Evolutionary conservation across 2,329 filamentous ascomycete genomes (phyloP).

Genomic region (Purpureocillium lavendulum): DNA sequence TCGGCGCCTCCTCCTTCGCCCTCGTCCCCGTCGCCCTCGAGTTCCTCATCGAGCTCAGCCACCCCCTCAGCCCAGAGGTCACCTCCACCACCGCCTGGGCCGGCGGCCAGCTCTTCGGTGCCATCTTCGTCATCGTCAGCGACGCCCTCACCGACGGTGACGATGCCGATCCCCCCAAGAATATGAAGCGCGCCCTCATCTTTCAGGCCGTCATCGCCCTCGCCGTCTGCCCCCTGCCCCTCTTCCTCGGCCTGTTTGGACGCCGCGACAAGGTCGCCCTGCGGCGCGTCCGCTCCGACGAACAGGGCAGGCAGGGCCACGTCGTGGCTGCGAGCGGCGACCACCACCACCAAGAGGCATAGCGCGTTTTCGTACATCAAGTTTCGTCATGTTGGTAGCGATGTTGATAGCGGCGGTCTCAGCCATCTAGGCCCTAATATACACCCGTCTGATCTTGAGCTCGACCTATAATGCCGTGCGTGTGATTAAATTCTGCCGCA

Average conservation of each 20-base stretch:
- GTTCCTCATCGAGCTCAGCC: constrained; percentile 77
- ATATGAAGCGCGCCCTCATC: constrained; percentile 69
- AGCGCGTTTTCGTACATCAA: too few relatives aligned
- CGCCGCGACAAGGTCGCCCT: constrained; percentile 40
- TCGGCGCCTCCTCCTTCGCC: constrained; percentile 74
- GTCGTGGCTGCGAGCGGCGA: neutral
- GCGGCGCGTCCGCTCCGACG: constrained; percentile 39
- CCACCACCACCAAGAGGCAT: too few relatives aligned
- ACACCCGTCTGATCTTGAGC: too few relatives aligned
- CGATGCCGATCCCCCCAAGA: constrained; percentile 49
- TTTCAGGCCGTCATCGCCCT: constrained; percentile 69
- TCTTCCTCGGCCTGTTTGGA: constrained; percentile 65
- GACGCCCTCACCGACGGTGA: constrained; percentile 58
- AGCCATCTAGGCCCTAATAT: too few relatives aligned
- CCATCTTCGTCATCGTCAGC: constrained; percentile 74
- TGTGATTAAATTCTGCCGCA: too few relatives aligned
- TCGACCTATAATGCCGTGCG: too few relatives aligned
- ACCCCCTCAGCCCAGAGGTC: constrained; percentile 80
- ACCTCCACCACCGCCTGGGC: constrained; percentile 79
- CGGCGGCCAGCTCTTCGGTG: constrained; percentile 78
- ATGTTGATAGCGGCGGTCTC: too few relatives aligned
- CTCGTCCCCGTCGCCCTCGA: constrained; percentile 81
- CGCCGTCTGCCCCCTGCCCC: constrained; percentile 55
- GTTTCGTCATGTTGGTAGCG: too few relatives aligned
- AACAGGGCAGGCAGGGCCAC: constrained; percentile 9